phyloP scores from a whole-genome alignment of 371 early-diverging fungal genomes.

The Haplosporangium sp. region DNA sequence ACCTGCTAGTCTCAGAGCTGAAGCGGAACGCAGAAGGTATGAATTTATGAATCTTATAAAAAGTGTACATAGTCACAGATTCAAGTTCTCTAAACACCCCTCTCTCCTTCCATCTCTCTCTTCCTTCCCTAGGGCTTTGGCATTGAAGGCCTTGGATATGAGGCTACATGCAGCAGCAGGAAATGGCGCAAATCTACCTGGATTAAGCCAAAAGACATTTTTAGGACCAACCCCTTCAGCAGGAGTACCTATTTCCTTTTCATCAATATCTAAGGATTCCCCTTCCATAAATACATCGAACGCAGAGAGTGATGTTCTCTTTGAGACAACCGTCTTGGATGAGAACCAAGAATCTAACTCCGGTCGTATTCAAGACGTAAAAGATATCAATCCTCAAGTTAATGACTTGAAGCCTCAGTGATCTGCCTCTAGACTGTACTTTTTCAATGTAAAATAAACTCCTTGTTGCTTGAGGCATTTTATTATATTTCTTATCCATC shows the following conservation, averaged over 20 bases:
- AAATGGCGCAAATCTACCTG: slow-evolving; percentile 33
- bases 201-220: slow-evolving; percentile 28
- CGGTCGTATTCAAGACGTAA: neutral
- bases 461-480: neutral
- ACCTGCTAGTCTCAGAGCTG: slow-evolving; percentile 70
- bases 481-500: neutral
- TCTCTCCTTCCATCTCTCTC: neutral
- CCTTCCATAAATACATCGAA: neutral
- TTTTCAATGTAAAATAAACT: neutral
- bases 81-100: too few relatives aligned
- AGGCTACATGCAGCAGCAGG: slow-evolving; percentile 54
- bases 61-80: too few relatives aligned
- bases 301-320: slow-evolving; percentile 11
- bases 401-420: neutral
- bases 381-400: neutral
- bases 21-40: slow-evolving; percentile 74
- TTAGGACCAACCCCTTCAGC: slow-evolving; percentile 27
- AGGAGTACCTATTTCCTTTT: slow-evolving; percentile 2
- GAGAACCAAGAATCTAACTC: neutral
- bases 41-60: neutral
- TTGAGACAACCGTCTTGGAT: slow-evolving; percentile 12
- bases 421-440: neutral
- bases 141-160: slow-evolving; percentile 74
- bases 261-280: slow-evolving; percentile 10
- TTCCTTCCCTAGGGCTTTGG: slow-evolving; percentile 62